A percentile compares a stretch with the other conserved stretches of the same genome.
Evolutionary conservation across 1,284 basidiomycete genomes (phyloP).

Genomic region (Cutaneotrichosporon curvatum): DNA sequence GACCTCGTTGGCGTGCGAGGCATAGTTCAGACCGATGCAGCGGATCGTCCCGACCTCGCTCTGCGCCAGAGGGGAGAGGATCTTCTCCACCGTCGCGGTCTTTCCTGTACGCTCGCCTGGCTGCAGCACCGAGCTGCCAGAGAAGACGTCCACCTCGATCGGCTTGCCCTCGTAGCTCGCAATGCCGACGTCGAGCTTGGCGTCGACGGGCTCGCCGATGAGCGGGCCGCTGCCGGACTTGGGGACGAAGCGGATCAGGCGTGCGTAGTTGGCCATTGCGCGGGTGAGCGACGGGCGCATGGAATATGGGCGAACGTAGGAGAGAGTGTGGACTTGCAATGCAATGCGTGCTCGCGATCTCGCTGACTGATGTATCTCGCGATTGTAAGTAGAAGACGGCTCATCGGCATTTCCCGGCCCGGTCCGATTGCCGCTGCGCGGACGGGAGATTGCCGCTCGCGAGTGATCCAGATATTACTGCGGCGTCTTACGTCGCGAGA

Average conservation of each 20-base stretch:
- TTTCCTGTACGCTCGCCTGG: conserved; percentile 40
- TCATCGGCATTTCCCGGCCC: no score
- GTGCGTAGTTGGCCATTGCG: conserved; percentile 22
- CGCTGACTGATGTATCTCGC: no score
- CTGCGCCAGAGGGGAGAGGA: conserved; percentile 40
- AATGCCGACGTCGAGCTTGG: conserved; percentile 42
- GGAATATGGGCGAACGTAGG: background rate
- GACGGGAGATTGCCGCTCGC: no score
- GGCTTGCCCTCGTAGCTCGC: conserved; percentile 27
- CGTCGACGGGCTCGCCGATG: conserved; percentile 42
- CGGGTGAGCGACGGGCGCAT: conserved; percentile 10
- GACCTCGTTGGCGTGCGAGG: conserved; percentile 43
- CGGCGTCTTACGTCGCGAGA: no score
- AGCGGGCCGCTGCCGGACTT: conserved; percentile 6
- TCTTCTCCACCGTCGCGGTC: conserved; percentile 23
- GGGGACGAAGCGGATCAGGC: conserved; percentile 40
- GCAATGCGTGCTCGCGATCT: background rate
- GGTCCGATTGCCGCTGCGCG: no score
- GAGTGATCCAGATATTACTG: no score
- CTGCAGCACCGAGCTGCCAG: conserved; percentile 29
- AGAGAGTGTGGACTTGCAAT: background rate
- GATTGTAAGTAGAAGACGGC: no score
- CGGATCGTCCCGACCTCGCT: conserved; percentile 41
- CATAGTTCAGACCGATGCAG: conserved; percentile 45
- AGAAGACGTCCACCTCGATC: conserved; percentile 37